Evolutionary conservation across 805 yeast species (phyloP).

Genomic region (Osmozyma mogii): DNA sequence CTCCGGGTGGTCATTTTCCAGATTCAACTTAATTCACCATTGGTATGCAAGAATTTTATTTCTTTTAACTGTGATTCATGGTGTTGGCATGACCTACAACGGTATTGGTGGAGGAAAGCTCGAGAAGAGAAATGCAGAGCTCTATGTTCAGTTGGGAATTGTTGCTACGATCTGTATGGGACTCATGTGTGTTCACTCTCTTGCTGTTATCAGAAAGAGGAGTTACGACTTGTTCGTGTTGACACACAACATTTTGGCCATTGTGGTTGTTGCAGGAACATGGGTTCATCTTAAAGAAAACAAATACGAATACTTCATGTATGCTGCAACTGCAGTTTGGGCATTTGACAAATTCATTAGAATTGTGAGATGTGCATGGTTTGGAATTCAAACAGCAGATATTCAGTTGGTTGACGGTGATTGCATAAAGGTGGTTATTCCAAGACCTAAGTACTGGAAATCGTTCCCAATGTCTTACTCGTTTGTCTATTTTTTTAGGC

Average conservation of each 20-base stretch:
- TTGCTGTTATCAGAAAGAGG: slow-evolving; percentile 41
- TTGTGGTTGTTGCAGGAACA: slow-evolving; percentile 42
- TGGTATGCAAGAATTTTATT: slow-evolving; percentile 52
- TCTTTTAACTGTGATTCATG: slow-evolving; percentile 48
- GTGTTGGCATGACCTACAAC: slow-evolving; percentile 20
- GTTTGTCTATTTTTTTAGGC: slow-evolving; percentile 49
- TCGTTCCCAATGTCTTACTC: slow-evolving; percentile 49
- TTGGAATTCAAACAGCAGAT: slow-evolving; percentile 32
- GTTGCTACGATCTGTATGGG: slow-evolving; percentile 28
- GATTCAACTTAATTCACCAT: slow-evolving; percentile 59
- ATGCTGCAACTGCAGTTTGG: slow-evolving; percentile 34
- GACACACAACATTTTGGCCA: slow-evolving; percentile 34
- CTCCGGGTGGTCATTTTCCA: slow-evolving; percentile 55
- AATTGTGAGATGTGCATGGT: slow-evolving; percentile 20
- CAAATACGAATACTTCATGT: slow-evolving; percentile 27
- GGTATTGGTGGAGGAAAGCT: slow-evolving; percentile 29
- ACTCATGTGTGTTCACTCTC: slow-evolving; percentile 40
- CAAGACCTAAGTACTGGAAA: slow-evolving; percentile 42
- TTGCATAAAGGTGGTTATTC: slow-evolving; percentile 39
- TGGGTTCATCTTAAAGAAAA: slow-evolving; percentile 58
- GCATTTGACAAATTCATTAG: slow-evolving; percentile 32
- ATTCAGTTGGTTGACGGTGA: slow-evolving; percentile 36
- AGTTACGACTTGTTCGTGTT: slow-evolving; percentile 50
- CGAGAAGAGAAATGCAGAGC: slow-evolving; percentile 19
- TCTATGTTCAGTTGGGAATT: slow-evolving; percentile 28